phyloP scores from a whole-genome alignment of 1,284 basidiomycete species.

The Inonotus hispidus region DNA sequence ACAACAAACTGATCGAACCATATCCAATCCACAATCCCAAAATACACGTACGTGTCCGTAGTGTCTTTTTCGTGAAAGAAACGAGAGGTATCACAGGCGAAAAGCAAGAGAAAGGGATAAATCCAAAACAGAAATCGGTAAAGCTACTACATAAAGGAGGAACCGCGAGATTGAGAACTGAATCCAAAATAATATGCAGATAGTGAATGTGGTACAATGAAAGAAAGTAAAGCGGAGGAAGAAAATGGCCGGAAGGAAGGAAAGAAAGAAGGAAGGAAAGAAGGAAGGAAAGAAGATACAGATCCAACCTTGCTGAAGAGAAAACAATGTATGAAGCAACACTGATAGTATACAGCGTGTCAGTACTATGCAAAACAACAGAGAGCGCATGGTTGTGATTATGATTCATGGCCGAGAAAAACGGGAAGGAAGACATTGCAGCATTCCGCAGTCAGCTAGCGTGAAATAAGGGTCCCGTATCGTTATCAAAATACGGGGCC shows the following conservation, averaged over 20 bases:
- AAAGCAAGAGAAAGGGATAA: no score
- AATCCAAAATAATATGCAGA: no score
- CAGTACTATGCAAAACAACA: neutral
- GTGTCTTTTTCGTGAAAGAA: neutral
- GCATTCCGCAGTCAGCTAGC: neutral
- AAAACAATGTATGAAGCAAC: neutral
- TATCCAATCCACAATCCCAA: no score
- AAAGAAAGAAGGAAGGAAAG: neutral
- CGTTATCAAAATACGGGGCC: neutral
- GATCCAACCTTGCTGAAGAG: neutral
- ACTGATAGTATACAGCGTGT: neutral
- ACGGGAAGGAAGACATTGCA: neutral
- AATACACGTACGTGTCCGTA: no score
- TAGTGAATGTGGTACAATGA: no score
- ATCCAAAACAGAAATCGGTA: no score
- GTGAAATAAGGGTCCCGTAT: neutral
- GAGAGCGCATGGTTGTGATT: neutral
- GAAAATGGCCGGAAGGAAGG: no score
- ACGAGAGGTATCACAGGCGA: no score
- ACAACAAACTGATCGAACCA: no score
- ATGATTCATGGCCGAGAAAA: neutral
- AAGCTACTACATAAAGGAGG: no score
- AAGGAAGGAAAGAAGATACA: neutral
- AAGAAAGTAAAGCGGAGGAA: neutral
- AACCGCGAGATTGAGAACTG: no score